These are phyloP conservation scores for Phytophthora uliginosa DNA, from an alignment of 352 stramenopile species.

Conservation along the genomic window DNA sequence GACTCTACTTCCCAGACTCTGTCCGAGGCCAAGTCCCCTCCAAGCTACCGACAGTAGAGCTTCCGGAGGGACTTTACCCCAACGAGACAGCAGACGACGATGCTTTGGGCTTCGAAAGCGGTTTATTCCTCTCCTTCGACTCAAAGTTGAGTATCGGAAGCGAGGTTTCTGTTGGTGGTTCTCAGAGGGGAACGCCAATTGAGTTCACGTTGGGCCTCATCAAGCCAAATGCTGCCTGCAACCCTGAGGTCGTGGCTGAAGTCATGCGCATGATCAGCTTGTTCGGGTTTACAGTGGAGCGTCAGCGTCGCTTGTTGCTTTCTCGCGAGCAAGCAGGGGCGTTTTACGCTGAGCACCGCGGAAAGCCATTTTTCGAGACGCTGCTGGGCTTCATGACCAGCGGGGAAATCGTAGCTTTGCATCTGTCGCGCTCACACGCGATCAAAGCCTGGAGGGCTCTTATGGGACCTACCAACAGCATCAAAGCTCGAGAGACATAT, in stretches of 20 bases:
- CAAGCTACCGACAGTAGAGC: conserved; percentile 28
- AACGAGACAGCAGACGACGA: conserved; percentile 30
- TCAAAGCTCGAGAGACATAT: conserved; percentile 50
- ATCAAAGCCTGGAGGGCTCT: conserved; percentile 75
- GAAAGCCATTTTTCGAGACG: conserved; percentile 69
- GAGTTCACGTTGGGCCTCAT: conserved; percentile 67
- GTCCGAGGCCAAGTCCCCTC: conserved; percentile 46
- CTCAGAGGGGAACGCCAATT: conserved; percentile 25
- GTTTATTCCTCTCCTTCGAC: conserved; percentile 52
- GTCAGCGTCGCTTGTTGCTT: conserved; percentile 46
- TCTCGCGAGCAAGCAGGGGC: conserved; percentile 53
- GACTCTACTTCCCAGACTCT: conserved; percentile 60
- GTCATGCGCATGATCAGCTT: conserved; percentile 51
- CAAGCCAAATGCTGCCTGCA: conserved; percentile 64
- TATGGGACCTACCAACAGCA: conserved; percentile 85
- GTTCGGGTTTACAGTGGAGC: conserved; percentile 66
- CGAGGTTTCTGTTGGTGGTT: not conserved
- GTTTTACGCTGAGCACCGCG: conserved; percentile 76
- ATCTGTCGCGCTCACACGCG: conserved; percentile 54
- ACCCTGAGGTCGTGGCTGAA: conserved; percentile 30
- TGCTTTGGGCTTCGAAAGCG: conserved; percentile 50
- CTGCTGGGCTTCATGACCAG: conserved; percentile 80
- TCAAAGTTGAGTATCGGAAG: conserved; percentile 8
- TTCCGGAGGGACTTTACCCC: conserved; percentile 26
- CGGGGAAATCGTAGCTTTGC: conserved; percentile 64